These are phyloP conservation scores for Cotoneaster glaucophyllus DNA, from an alignment of 306 rosid species.

Conservation along the genomic window DNA sequence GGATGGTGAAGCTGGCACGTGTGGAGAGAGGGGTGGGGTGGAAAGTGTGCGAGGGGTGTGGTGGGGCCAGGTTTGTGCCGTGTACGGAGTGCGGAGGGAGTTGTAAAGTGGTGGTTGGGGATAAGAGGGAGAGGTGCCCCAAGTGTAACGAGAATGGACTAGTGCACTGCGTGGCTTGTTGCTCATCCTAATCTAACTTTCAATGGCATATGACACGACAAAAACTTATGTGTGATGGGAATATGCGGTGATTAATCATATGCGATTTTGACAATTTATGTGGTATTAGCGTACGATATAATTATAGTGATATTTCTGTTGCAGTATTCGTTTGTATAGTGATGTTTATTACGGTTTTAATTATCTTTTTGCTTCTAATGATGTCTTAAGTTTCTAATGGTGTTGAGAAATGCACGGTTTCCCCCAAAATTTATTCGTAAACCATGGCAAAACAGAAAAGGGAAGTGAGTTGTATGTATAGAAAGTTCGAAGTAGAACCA, in stretches of 20 bases:
- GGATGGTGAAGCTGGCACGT: conserved; percentile 41
- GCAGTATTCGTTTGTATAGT: too few species aligned
- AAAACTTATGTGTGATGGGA: not conserved
- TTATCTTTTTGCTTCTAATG: not conserved
- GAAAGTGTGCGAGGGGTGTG: conserved; percentile 63
- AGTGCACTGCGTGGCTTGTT: conserved; percentile 56
- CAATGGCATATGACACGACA: too few species aligned
- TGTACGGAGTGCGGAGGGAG: conserved; percentile 78
- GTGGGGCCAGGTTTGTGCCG: conserved; percentile 84
- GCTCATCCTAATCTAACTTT: not conserved
- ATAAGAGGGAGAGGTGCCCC: conserved; percentile 41
- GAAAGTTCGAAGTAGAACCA: not conserved
- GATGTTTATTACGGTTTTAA: not conserved
- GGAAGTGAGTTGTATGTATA: not conserved
- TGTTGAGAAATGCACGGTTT: not conserved
- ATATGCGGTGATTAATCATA: not conserved
- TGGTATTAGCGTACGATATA: too few species aligned
- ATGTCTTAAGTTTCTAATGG: not conserved
- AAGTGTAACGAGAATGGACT: conserved; percentile 82
- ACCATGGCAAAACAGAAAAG: not conserved
- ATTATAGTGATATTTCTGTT: not conserved
- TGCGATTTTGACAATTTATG: not conserved
- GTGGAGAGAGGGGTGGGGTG: conserved; percentile 70
- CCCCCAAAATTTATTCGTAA: not conserved
- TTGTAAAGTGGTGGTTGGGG: conserved; percentile 41